Evolutionary conservation across 2,329 filamentous ascomycete species (phyloP).

Genomic region (Neonectria coccinea): DNA sequence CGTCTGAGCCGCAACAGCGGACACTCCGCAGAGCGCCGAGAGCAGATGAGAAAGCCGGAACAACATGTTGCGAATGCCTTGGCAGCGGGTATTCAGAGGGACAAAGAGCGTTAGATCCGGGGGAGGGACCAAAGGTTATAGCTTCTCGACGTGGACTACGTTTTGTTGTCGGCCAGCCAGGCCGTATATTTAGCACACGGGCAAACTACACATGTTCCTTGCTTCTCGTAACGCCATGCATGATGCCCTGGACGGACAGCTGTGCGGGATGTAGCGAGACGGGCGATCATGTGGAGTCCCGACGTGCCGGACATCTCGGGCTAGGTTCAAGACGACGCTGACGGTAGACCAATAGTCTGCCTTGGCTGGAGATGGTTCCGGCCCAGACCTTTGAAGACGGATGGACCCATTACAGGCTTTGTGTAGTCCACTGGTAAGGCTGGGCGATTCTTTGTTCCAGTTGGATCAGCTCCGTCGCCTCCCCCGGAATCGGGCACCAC

Average conservation of each 20-base stretch:
- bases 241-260: not conserved
- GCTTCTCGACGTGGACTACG: not conserved
- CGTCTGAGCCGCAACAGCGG: not conserved
- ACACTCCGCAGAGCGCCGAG: constrained; percentile 5
- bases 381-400: not conserved
- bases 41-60: not conserved
- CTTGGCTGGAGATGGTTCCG: not conserved
- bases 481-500: not conserved
- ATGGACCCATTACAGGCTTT: not conserved
- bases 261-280: not conserved
- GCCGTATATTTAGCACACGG: constrained; percentile 6
- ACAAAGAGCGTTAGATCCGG: no score
- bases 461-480: not conserved
- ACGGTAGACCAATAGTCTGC: not conserved
- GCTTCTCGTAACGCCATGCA: constrained; percentile 6
- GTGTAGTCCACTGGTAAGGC: no score
- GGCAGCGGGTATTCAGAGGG: not conserved
- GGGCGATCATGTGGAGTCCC: not conserved
- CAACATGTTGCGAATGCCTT: constrained; percentile 4
- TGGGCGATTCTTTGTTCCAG: not conserved
- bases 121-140: not conserved
- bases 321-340: not conserved
- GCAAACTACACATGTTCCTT: not conserved
- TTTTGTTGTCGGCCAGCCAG: not conserved
- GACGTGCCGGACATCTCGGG: not conserved